Base-by-base conservation (phyloP, 768 basidiomycete genomes). In the Aureoboletus auriporus region DNA sequence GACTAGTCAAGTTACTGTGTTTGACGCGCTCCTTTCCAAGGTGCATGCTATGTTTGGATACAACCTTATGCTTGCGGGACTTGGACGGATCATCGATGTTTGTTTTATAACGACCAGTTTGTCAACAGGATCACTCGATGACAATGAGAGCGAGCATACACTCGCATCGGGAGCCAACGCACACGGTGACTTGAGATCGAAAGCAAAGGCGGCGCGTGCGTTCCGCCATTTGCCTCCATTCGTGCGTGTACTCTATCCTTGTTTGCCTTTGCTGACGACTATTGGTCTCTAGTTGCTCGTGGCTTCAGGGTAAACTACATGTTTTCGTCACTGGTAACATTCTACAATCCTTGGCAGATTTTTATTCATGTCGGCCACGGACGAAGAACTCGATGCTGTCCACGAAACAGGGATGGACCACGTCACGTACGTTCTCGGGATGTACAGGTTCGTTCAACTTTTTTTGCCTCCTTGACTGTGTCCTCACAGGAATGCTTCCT, bases 291-390 rank as follows among this genome's bases (percentile, higher is more conserved):
- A 90, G 88, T 66, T 90, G 9, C 79, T 93, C 28, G 77, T 86
- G 12, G 71, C 84, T 14, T 77, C 87, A 46, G 89, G 87, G 86
- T 87, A 68, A 58, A 73, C 55, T 3, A 23, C 20, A 23, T 23
- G 28, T 46, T 2, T 17, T 30, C 11, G 9, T 38, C 27, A 6
- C 13, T 9, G 20, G 4, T 27, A 12, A 20, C 6, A 13, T n/a
- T 23, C 13, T 14, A 41, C 33, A 51, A 36, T 48, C 1, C 47
- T n/a, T 29, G 37, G 2, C 48, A 87, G 89, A 6, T 66, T 93
- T 3, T 68, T 92, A 14, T 96, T 97, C 74, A 91, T 95, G 82
- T 88, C 87, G 12, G 94, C 86, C 0, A 96, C 94, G 0, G 92
- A 97, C 62, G 93, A 97, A 69, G 90, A 95, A 64, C 70, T 95